These are phyloP conservation scores for Apophysomyces variabilis DNA, from an alignment of 371 early-diverging fungal species.

Conservation along the genomic window DNA sequence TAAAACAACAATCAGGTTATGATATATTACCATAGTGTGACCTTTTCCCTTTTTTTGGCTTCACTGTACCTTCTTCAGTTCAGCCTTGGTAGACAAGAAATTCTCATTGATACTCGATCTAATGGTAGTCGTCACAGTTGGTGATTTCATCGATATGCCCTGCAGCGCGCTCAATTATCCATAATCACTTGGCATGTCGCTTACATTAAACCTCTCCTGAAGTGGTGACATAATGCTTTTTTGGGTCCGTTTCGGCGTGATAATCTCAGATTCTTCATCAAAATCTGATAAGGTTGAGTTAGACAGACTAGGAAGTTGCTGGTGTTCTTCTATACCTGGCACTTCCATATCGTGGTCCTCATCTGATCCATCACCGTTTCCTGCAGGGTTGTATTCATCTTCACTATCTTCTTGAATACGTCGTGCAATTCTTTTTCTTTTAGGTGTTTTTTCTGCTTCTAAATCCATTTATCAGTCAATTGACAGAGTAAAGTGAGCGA, in stretches of 20 bases:
- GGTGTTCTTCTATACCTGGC: conserved; percentile 20
- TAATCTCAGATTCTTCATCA: neutral
- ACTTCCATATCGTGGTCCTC: conserved; percentile 36
- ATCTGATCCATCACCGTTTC: conserved; percentile 25
- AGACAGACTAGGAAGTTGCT: neutral
- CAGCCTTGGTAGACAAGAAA: conserved; percentile 4
- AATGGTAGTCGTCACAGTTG: conserved; percentile 15
- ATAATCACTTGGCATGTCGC: neutral
- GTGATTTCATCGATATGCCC: conserved; percentile 6
- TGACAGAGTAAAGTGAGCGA: neutral
- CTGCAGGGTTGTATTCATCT: conserved; percentile 41
- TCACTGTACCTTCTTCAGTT: conserved; percentile 11
- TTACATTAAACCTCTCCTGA: conserved; percentile 26
- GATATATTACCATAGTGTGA: conserved; percentile 14
- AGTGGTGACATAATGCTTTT: conserved; percentile 18
- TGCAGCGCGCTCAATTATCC: neutral
- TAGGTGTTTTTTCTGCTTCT: conserved; percentile 16
- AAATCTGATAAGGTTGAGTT: neutral
- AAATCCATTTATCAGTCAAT: neutral
- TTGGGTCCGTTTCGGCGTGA: conserved; percentile 4
- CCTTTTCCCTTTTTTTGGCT: neutral
- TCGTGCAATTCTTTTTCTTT: conserved; percentile 27
- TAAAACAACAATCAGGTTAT: conserved; percentile 16
- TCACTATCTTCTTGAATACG: conserved; percentile 32
- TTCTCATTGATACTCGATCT: conserved; percentile 5